These are phyloP conservation scores for Sclerospora graminicola DNA, from an alignment of 352 stramenopile species.

Conservation along the genomic window DNA sequence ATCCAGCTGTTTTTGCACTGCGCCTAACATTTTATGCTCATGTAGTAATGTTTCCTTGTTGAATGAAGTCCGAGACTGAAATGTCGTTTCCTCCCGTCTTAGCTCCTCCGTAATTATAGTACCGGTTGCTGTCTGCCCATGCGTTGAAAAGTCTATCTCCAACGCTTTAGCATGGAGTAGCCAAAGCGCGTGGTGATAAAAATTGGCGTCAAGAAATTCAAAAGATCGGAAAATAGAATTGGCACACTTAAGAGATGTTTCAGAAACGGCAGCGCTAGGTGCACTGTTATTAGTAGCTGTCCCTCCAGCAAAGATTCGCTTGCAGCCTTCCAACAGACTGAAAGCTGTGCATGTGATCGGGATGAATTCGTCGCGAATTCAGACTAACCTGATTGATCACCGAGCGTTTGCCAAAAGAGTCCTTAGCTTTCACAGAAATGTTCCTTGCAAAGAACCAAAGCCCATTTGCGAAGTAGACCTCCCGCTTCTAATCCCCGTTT, in stretches of 20 bases:
- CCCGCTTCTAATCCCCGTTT: too few relatives aligned
- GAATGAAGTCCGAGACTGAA: conserved; percentile 86
- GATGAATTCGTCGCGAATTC: conserved; percentile 53
- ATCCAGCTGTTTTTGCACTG: conserved; percentile 83
- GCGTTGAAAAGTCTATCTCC: conserved; percentile 66
- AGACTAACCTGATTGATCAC: conserved; percentile 73
- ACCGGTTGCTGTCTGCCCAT: conserved; percentile 39
- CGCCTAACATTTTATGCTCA: conserved; percentile 90
- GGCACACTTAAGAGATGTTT: conserved; percentile 75
- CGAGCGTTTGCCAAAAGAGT: conserved; percentile 59
- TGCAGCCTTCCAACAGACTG: conserved; percentile 70
- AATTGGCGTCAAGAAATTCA: conserved; percentile 69
- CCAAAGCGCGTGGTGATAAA: conserved; percentile 60
- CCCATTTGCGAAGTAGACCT: conserved; percentile 62
- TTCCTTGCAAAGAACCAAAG: conserved; percentile 61
- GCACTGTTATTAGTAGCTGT: conserved; percentile 61
- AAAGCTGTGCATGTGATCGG: conserved; percentile 65
- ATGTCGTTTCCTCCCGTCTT: conserved; percentile 87
- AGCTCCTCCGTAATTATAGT: conserved; percentile 59
- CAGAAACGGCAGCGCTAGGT: conserved; percentile 69
- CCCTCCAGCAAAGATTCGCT: conserved; percentile 70
- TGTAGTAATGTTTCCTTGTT: conserved; percentile 93
- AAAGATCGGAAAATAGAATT: conserved; percentile 75
- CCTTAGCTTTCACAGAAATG: conserved; percentile 74
- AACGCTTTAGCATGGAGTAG: conserved; percentile 51